A percentile compares a stretch with the other conserved stretches of the same genome.
Conservation (phyloP, 257 asterid genomes). For the Solanum sitiens region DNA sequence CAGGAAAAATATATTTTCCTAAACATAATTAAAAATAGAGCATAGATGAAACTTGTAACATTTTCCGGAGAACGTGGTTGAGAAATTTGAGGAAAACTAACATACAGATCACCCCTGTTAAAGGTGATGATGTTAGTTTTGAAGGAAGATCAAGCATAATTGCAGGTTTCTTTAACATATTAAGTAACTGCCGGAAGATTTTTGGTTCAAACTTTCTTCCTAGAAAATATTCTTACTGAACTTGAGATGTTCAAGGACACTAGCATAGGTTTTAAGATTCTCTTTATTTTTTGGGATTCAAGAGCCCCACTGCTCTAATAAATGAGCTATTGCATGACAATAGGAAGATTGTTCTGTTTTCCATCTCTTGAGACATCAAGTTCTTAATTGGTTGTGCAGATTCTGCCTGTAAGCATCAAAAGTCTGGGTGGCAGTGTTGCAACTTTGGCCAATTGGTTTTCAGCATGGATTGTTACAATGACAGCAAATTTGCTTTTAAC, state of each 20-base stretch:
- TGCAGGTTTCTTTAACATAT: not conserved
- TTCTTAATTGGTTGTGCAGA: conserved; percentile 28
- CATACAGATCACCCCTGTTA: not conserved
- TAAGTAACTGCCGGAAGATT: not conserved
- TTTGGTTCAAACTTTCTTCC: not conserved
- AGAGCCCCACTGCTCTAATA: not conserved
- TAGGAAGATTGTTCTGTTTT: not conserved
- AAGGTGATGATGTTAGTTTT: not conserved
- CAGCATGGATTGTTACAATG: conserved; percentile 68
- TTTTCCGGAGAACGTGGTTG: not conserved
- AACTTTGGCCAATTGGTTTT: conserved; percentile 74
- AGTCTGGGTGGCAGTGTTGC: conserved; percentile 95
- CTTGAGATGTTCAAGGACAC: not conserved
- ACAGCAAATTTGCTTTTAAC: conserved; percentile 70
- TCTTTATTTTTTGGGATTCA: not conserved
- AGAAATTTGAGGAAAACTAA: not conserved
- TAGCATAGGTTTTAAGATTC: not conserved
- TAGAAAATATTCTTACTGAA: not conserved
- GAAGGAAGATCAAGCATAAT: not conserved
- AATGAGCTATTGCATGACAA: not conserved
- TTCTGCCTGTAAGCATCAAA: conserved; percentile 81
- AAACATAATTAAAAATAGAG: not conserved
- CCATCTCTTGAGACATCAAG: not conserved
- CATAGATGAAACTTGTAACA: not conserved
- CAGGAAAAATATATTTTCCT: not conserved